Evolutionary conservation across 2,329 filamentous ascomycete genomes (phyloP).

Genomic region (Acrodontium crateriforme): DNA sequence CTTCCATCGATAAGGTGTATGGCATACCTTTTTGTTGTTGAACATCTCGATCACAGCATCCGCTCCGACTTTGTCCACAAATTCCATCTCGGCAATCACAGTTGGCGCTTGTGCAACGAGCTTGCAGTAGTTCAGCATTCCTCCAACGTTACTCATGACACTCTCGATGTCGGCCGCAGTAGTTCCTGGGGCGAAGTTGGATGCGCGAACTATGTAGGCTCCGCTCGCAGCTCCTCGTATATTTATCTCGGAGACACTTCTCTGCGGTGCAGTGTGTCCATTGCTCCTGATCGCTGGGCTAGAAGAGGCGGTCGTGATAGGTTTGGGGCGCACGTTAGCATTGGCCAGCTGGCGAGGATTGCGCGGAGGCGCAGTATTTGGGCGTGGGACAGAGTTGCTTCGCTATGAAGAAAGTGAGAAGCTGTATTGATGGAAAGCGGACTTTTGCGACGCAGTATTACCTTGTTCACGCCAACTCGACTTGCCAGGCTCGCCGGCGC

Average conservation of each 20-base stretch:
- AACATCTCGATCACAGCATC: slow-evolving; percentile 63
- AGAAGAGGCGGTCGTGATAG: slow-evolving; percentile 26
- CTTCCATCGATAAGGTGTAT: slow-evolving; percentile 1
- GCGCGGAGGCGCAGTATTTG: slow-evolving; percentile 9
- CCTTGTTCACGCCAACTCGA: slow-evolving; percentile 61
- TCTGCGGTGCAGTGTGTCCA: slow-evolving; percentile 16
- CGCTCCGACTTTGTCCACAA: slow-evolving; percentile 57
- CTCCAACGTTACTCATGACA: slow-evolving; percentile 52
- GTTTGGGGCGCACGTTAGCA: slow-evolving; percentile 7
- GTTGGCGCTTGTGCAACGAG: slow-evolving; percentile 55
- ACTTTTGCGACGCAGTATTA: slow-evolving; percentile 19
- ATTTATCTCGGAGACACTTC: slow-evolving; percentile 42
- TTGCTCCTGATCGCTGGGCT: slow-evolving; percentile 16
- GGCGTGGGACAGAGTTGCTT: slow-evolving; percentile 16
- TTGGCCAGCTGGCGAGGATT: slow-evolving; percentile 7
- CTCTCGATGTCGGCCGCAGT: slow-evolving; percentile 73
- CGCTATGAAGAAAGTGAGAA: slow-evolving; percentile 6
- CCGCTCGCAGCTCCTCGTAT: slow-evolving; percentile 56
- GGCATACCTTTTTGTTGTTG: slow-evolving; percentile 60
- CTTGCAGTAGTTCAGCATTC: slow-evolving; percentile 50
- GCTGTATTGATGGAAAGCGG: not conserved
- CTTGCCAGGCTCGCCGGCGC: slow-evolving; percentile 44
- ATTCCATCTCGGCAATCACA: slow-evolving; percentile 65
- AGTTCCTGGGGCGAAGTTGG: slow-evolving; percentile 72
- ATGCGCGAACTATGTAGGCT: slow-evolving; percentile 58